Evolutionary conservation across 495 filamentous ascomycete genomes (phyloP).

Genomic region (Beverwykella pulmonaria): DNA sequence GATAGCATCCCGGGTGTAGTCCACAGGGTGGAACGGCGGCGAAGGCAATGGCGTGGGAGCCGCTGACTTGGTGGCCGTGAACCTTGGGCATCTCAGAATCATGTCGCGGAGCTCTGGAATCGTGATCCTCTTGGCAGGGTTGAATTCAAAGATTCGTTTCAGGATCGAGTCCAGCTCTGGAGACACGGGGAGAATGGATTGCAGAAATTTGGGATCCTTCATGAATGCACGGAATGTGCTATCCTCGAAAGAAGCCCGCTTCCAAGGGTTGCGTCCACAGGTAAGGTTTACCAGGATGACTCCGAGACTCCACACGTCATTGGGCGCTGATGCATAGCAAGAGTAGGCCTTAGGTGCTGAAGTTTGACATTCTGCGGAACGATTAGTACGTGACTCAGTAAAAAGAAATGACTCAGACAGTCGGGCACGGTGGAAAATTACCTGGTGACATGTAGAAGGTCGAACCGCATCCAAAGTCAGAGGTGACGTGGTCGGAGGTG

Average conservation of each 20-base stretch:
- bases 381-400: constrained; percentile 34
- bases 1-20: constrained; percentile 35
- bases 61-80: constrained; percentile 56
- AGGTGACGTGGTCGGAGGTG: constrained; percentile 76
- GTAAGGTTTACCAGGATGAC: constrained; percentile 97
- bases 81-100: constrained; percentile 74
- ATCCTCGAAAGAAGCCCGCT: constrained; percentile 88
- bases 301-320: constrained; percentile 97
- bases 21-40: constrained; percentile 38
- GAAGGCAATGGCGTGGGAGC: constrained; percentile 33
- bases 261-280: constrained; percentile 98
- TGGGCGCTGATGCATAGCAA: constrained; percentile 88
- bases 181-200: constrained; percentile 90
- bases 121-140: constrained; percentile 83
- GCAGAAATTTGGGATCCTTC: constrained; percentile 82
- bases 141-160: constrained; percentile 83
- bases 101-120: constrained; percentile 77
- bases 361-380: constrained; percentile 83
- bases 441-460: constrained; percentile 99
- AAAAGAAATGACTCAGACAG: constrained; percentile 39
- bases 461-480: constrained; percentile 96
- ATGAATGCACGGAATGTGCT: constrained; percentile 93
- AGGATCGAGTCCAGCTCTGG: constrained; percentile 87
- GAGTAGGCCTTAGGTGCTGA: constrained; percentile 72
- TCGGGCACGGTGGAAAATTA: constrained; percentile 52